Evolutionary conservation across 2,329 filamentous ascomycete genomes (phyloP).

Genomic region (Colletotrichum navitas): DNA sequence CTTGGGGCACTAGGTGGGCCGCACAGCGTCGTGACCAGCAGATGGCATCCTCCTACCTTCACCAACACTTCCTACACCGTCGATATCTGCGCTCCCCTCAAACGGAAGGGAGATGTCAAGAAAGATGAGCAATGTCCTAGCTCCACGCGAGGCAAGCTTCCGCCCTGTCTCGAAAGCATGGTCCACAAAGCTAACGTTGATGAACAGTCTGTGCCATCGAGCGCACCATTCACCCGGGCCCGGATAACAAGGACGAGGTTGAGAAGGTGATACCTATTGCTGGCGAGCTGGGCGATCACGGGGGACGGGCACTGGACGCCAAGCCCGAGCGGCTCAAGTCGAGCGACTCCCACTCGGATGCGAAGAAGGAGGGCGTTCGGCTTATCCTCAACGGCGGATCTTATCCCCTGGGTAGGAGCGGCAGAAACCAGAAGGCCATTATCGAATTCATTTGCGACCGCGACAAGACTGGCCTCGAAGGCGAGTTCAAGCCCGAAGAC

Average conservation of each 20-base stretch:
- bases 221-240: slow-evolving; percentile 64
- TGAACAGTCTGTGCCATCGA: slow-evolving; percentile 81
- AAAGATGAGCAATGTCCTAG: slow-evolving; percentile 74
- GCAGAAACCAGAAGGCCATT: slow-evolving; percentile 77
- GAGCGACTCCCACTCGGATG: slow-evolving; percentile 73
- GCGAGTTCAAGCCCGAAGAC: slow-evolving; percentile 70
- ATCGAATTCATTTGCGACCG: slow-evolving; percentile 88
- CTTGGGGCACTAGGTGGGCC: slow-evolving; percentile 74
- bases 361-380: slow-evolving; percentile 77
- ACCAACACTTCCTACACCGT: slow-evolving; percentile 86
- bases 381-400: slow-evolving; percentile 75
- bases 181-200: slow-evolving; percentile 23
- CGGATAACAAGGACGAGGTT: slow-evolving; percentile 61
- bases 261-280: slow-evolving; percentile 78
- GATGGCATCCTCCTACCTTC: slow-evolving; percentile 64
- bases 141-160: slow-evolving; percentile 72
- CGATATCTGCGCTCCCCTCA: slow-evolving; percentile 79
- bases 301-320: slow-evolving; percentile 73
- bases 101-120: slow-evolving; percentile 68
- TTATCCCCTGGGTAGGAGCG: slow-evolving; percentile 65
- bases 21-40: slow-evolving; percentile 74
- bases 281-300: slow-evolving; percentile 72
- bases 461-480: slow-evolving; percentile 79
- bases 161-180: no score
- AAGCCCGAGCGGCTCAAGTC: slow-evolving; percentile 75